Percentiles rank a stretch among this genome's conserved stretches.
Evolutionary conservation across 1,284 basidiomycete species (phyloP).

Genomic region (Ceratobasidium sp.): DNA sequence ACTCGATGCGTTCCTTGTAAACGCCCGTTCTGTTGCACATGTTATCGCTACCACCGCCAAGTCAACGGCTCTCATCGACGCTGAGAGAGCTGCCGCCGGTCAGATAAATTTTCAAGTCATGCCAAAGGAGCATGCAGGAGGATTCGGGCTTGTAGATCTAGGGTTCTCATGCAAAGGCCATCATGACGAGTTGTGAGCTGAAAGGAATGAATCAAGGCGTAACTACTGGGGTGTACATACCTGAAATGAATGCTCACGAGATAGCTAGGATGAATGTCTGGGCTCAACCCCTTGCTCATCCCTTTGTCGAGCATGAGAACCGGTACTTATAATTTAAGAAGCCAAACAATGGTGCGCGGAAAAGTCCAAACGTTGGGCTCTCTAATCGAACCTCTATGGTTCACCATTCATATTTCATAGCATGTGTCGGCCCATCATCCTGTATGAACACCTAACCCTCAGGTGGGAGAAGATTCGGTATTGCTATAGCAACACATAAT

Average conservation of each 20-base stretch:
- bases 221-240: not conserved
- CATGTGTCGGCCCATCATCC: slow-evolving; percentile 2
- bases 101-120: not conserved
- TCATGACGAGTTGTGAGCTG: slow-evolving; percentile 27
- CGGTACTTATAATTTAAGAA: not conserved
- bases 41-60: slow-evolving; percentile 37
- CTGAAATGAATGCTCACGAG: not conserved
- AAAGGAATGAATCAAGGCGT: not conserved
- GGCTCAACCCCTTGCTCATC: not conserved
- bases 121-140: not conserved
- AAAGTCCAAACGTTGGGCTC: not conserved
- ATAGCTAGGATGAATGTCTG: not conserved
- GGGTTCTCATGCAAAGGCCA: slow-evolving; percentile 23
- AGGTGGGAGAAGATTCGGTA: not conserved
- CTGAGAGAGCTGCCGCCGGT: not conserved
- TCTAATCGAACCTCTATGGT: not conserved
- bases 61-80: slow-evolving; percentile 35
- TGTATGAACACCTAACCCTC: not conserved
- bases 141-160: slow-evolving; percentile 4
- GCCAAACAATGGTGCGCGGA: not conserved
- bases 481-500: slow-evolving; percentile 5
- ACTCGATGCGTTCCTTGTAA: slow-evolving; percentile 27
- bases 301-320: slow-evolving; percentile 12
- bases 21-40: slow-evolving; percentile 39
- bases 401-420: not conserved